These are phyloP conservation scores for Gymnopus androsaceus DNA, from an alignment of 1,284 basidiomycete genomes.

Conservation along the genomic window DNA sequence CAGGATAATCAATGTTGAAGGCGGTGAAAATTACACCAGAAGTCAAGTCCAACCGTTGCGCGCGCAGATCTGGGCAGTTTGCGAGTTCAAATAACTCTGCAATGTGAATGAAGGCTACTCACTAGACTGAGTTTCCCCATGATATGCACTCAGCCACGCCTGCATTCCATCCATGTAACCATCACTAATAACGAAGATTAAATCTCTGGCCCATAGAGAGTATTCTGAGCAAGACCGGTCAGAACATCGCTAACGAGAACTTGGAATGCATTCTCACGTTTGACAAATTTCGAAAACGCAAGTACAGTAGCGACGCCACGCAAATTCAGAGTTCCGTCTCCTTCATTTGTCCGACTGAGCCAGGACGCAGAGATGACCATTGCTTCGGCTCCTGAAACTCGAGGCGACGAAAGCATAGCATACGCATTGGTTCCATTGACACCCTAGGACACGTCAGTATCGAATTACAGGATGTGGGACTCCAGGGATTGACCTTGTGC, in stretches of 20 bases:
- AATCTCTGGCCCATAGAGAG: conserved; percentile 92
- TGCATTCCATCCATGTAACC: conserved; percentile 90
- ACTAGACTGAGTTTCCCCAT: conserved; percentile 73
- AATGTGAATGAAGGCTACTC: conserved; percentile 20
- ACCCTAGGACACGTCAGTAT: conserved; percentile 23
- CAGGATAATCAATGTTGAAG: conserved; percentile 92
- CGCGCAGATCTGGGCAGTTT: conserved; percentile 55
- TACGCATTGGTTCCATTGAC: conserved; percentile 78
- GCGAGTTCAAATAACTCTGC: background rate
- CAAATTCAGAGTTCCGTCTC: conserved; percentile 68
- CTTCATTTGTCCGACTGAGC: conserved; percentile 67
- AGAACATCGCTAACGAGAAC: background rate
- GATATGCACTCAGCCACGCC: conserved; percentile 87
- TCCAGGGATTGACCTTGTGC: conserved; percentile 23
- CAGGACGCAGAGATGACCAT: conserved; percentile 90
- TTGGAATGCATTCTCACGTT: conserved; percentile 51
- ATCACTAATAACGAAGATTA: conserved; percentile 90
- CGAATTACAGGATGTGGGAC: background rate
- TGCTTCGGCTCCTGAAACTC: conserved; percentile 88
- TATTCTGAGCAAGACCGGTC: conserved; percentile 55
- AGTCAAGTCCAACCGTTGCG: conserved; percentile 60
- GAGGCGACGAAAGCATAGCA: conserved; percentile 79
- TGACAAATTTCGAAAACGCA: conserved; percentile 80
- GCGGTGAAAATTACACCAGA: conserved; percentile 95
- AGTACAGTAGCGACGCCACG: conserved; percentile 86